Evolutionary conservation across 352 stramenopile genomes (phyloP), one percentile per base, ranked within the genome.

Genomic region (Thraustochytrium striatum): DNA sequence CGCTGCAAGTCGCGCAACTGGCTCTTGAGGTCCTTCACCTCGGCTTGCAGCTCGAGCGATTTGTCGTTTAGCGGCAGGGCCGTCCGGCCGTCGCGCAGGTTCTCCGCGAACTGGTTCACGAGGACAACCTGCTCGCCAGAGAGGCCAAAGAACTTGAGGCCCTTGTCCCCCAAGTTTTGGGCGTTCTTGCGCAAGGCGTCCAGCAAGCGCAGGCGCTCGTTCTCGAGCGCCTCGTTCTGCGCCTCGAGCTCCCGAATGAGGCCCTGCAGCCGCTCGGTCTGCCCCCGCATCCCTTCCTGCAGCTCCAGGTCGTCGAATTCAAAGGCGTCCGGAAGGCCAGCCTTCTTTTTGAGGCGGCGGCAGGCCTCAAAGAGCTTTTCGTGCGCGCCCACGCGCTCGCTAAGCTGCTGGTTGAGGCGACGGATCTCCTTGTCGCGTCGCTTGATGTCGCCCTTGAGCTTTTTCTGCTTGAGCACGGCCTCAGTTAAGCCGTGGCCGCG

Each of bases 31-130:
- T 85, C 57, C 9, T 41, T 11, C 13, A 79, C 58, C 43, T 86
- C 53, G 3, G 41, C 38, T 30, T 39, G n/a, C 78, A 84, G 35
- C 78, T 69, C 28, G 9, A 73, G 38, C 9, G 73, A 72, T 9
- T 38, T 38, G 65, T 91, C 86, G 72, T 87, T 83, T 0, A 89
- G 57, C 69, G 86, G 86, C 2, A 90, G 82, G n/a, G 88, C 81
- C 19, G 81, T 57, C 25, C 72, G 81, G 2, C 86, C 87, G 25
- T 85, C 61, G 25, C 84, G 62, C 36, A 90, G 47, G 81, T 88
- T 88, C 55, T 78, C 85, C 0, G 85, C 86, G 79, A 91, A 91
- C 44, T 89, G 83, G 50, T 89, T 86, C 1, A 90, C 85, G 65
- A 84, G 79, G 33, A 69, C 35, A 43, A 90, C 59, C 72, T 89